Base-by-base conservation (phyloP, 164 flowering plant genomes). In the Tetrastigma voinierianum region DNA sequence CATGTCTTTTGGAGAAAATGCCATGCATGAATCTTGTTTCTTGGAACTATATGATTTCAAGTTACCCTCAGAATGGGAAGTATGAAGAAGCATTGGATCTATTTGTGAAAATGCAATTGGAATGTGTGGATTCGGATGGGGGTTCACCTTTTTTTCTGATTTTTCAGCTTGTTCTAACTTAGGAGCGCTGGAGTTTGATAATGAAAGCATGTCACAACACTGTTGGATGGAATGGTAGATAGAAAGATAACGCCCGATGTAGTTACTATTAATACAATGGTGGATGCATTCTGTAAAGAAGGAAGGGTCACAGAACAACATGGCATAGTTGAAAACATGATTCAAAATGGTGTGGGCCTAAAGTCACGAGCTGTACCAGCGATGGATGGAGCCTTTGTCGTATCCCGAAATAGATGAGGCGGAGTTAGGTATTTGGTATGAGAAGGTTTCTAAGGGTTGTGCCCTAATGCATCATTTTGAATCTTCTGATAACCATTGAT, bases 331-430 rank as follows among this genome's bases (percentile, higher is more conserved):
- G 66, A 51, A 2, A 11, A 7, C 4, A 67, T 67, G 70, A 67
- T 20, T 16, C 19, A 16, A 9, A 67, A 1, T 4, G 64, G 47
- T 32, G 13, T 2, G 23, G 7, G 0, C 70, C 70, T 10, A 20
- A 67, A 1, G 11, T 57, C 23, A 58, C 3, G 57, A 67, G 46
- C 25, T 19, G 14, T 23, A 9, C 32, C n/a, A n/a, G n/a, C 48
- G 17, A 55, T 65, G 14, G 21, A 64, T 43, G 61, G 70, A 23
- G n/a, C n/a, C 59, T 46, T 24, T 67, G 63, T 24, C 4, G n/a
- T 55, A 24, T 24, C 44, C 55, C 15, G 17, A 46, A n/a, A 58
- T 58, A 55, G 55, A 57, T 23, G 55, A 58, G 20, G 48, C 56
- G n/a, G n/a, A n/a, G 14, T 20, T 15, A 32, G 46, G 10, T 57